Evolutionary conservation across 176 grass and related monocot species (phyloP), one percentile per base, ranked within the genome.

Genomic region (Aegilops tauschii): DNA sequence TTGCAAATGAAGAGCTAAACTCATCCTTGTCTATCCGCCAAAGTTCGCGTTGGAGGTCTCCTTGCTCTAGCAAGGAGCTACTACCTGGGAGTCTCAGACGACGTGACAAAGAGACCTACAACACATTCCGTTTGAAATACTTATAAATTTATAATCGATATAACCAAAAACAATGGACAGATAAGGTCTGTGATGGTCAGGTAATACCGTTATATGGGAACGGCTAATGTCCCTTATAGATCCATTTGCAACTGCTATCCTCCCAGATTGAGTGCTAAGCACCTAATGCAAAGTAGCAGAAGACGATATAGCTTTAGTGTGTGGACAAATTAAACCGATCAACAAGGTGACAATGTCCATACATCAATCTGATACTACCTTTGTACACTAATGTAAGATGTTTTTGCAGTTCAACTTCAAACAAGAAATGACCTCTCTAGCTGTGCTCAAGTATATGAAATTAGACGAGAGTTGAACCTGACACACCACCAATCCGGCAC

Each of bases 21-120:
- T 94, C 92, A 77, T 98, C 96, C 82, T 98, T 98, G 82, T 94
- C 88, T 86, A 98, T 92, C 44, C 84, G 88, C 96, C 96, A 98
- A 76, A 92, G 63, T 92, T 94, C 90, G 27, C 63, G 84, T 58
- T 17, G 67, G 11, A 98, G 88, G 61, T 89, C 84, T 67, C 70
- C 88, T 72, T 68, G 87, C 40, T 95, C 90, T 80, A 67, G 88
- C 75, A 86, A 94, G 88, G 82, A 85, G 80, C 85, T 83, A 86
- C 78, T 79, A 36, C 90, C 88, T 80, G 96, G 96, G 76, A 98
- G 90, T 86, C 93, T 87, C 70, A 98, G 72, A 72, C 88, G 84
- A 5, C 82, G 90, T 82, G 92, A 86, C 75, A 98, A 90, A 90
- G 92, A 98, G 73, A 98, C 93, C 96, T 98, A 73, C 45, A 76